Base-by-base conservation (phyloP, 306 rosid genomes). In the Ammopiptanthus mongolicus region DNA sequence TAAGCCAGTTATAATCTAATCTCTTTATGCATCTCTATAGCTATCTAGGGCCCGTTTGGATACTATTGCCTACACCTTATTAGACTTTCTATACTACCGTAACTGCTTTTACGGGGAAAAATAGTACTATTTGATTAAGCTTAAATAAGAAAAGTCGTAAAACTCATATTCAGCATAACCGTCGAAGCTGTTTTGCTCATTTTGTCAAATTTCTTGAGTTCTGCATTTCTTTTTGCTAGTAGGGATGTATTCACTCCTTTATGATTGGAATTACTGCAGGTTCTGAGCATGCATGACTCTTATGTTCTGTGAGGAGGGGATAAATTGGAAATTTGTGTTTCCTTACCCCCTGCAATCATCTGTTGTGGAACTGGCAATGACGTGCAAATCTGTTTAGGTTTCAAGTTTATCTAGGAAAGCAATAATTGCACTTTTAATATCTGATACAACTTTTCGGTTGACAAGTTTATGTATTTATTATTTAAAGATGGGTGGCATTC, bases 261-360 rank as follows among this genome's bases (percentile, higher is more conserved):
- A 1, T 46, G 51, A 31, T 69, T 78, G 55, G 31, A 47, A 66
- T 42, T 56, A 3, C 22, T 60, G 50, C 67, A 80, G 84, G 77
- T 59, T 52, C 44, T 41, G 47, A 41, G 58, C 4, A 8, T 55
- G 58, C 4, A 8, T 55, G 37, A 39, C 3, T n/a, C 25, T 73
- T 77, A 44, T 29, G 58, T 65, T 76, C 37, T 58, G 63, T 18
- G 59, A 71, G 55, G 29, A 71, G 57, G 47, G 69, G 47, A 56
- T 34, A 9, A 6, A 57, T 34, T 37, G n/a, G n/a, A n/a, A n/a
- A n/a, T n/a, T n/a, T n/a, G n/a, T n/a, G n/a, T n/a, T n/a, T n/a
- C n/a, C n/a, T n/a, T n/a, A n/a, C n/a, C n/a, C n/a, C n/a, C n/a
- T n/a, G n/a, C n/a, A n/a, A n/a, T n/a, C n/a, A n/a, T n/a, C n/a